Evolutionary conservation across 1,284 basidiomycete species (phyloP).

Genomic region (Inonotus obliquus): DNA sequence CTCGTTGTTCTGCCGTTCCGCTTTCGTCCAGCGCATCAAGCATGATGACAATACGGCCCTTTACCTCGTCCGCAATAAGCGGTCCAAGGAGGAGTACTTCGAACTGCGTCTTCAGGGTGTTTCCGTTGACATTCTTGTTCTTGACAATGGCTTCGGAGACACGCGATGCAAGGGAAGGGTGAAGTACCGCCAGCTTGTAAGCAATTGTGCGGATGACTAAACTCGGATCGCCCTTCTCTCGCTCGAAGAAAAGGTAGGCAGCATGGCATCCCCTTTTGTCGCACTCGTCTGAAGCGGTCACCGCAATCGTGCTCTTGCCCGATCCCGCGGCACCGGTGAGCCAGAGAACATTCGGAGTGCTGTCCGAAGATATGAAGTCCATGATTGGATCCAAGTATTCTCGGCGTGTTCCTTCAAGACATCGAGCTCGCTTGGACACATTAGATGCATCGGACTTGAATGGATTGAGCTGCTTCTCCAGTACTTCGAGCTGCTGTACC

Average conservation of each 20-base stretch:
- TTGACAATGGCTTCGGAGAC: not conserved
- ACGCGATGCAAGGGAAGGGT: constrained; percentile 5
- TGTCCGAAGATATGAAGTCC: constrained; percentile 19
- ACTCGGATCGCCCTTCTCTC: not conserved
- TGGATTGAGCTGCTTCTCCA: not conserved
- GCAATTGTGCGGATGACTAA: not conserved
- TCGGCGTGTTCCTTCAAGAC: constrained; percentile 18
- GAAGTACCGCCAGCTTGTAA: constrained; percentile 7
- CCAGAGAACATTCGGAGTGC: constrained; percentile 3
- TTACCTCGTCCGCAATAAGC: not conserved
- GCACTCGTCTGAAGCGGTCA: not conserved
- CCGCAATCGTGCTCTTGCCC: constrained; percentile 23
- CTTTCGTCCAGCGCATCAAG: constrained; percentile 4
- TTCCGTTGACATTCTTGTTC: not conserved
- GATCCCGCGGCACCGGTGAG: constrained; percentile 21
- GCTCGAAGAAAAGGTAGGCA: constrained; percentile 1
- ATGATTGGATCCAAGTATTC: constrained; percentile 21
- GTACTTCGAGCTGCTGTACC: too few species aligned
- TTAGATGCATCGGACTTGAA: not conserved
- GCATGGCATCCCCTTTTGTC: not conserved
- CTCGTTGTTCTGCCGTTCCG: not conserved
- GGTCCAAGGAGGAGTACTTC: not conserved
- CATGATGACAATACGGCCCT: not conserved
- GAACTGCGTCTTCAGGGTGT: not conserved
- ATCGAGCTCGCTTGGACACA: constrained; percentile 4